Evolutionary conservation across 805 yeast species (phyloP).

Genomic region (Teunomyces stri): DNA sequence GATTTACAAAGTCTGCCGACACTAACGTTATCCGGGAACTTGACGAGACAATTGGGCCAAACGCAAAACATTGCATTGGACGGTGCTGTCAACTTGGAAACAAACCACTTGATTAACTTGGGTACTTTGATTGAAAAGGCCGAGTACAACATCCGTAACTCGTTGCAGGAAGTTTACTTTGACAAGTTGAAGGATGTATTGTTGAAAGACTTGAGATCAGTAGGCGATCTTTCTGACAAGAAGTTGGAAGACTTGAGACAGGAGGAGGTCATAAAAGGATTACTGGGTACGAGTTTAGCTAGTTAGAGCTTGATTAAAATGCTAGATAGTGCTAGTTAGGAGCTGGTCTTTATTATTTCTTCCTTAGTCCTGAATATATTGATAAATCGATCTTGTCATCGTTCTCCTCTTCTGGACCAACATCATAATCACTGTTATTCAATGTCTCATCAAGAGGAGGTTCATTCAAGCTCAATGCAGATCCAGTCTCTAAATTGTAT

Average conservation of each 20-base stretch:
- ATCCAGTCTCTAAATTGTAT: constrained; percentile 27
- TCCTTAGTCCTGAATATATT: constrained; percentile 18
- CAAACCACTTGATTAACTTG: constrained; percentile 78
- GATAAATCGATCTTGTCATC: constrained; percentile 26
- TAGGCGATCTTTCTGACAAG: constrained; percentile 33
- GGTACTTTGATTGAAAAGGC: constrained; percentile 86
- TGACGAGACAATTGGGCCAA: constrained; percentile 79
- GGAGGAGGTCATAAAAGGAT: constrained; percentile 36
- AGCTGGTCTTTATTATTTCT: constrained; percentile 4
- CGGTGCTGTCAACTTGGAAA: constrained; percentile 38
- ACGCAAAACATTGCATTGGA: constrained; percentile 39
- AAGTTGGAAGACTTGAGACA: constrained; percentile 32
- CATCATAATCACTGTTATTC: constrained; percentile 15
- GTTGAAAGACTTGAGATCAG: constrained; percentile 41
- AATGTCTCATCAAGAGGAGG: constrained; percentile 1
- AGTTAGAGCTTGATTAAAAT: not conserved
- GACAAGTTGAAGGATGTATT: constrained; percentile 91
- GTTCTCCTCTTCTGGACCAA: constrained; percentile 9
- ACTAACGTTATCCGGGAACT: constrained; percentile 67
- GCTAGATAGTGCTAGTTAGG: not conserved
- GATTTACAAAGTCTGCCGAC: constrained; percentile 45
- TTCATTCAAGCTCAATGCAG: constrained; percentile 18
- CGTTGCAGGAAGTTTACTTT: constrained; percentile 90
- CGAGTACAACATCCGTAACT: constrained; percentile 81
- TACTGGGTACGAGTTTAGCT: constrained; percentile 21